phyloP scores from a whole-genome alignment of 2,329 filamentous ascomycete genomes.

The Ceratocystis lukuohia region DNA sequence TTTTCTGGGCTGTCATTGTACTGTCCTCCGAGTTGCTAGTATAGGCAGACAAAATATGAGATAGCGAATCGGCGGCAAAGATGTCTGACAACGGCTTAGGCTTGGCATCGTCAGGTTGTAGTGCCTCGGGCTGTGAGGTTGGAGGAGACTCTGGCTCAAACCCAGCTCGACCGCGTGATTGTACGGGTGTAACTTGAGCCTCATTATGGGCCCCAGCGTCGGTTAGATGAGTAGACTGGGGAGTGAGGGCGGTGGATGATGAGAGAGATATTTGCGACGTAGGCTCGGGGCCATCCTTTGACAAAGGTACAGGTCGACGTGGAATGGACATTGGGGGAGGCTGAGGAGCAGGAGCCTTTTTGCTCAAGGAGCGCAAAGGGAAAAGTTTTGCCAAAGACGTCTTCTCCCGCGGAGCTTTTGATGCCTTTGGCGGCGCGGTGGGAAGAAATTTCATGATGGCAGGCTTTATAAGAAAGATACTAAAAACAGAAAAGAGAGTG shows the following conservation, averaged over 20 bases:
- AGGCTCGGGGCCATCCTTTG: conserved; percentile 10
- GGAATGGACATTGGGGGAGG: conserved; percentile 27
- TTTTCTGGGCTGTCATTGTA: neutral
- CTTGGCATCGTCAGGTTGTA: conserved; percentile 14
- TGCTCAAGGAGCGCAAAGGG: conserved; percentile 21
- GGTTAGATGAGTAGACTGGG: neutral
- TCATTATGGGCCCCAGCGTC: neutral
- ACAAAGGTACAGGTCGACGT: conserved; percentile 26
- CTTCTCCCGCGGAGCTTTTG: conserved; percentile 21
- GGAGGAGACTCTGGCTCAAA: neutral
- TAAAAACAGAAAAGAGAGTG: conserved; percentile 25
- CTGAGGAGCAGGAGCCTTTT: conserved; percentile 18
- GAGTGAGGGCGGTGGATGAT: conserved; percentile 18
- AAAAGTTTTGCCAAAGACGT: conserved; percentile 20
- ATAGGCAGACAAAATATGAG: conserved; percentile 44
- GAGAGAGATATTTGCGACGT: neutral
- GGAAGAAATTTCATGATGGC: conserved; percentile 18
- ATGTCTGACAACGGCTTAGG: conserved; percentile 25
- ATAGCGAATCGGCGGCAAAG: conserved; percentile 35
- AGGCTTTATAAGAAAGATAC: conserved; percentile 19
- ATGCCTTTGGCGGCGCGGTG: conserved; percentile 14
- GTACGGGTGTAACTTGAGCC: neutral
- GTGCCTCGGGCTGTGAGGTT: neutral
- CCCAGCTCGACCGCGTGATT: neutral
- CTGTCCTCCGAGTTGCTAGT: conserved; percentile 33